Evolutionary conservation across 2,329 filamentous ascomycete species (phyloP).

Genomic region (Gnomoniopsis smithogilvyi): DNA sequence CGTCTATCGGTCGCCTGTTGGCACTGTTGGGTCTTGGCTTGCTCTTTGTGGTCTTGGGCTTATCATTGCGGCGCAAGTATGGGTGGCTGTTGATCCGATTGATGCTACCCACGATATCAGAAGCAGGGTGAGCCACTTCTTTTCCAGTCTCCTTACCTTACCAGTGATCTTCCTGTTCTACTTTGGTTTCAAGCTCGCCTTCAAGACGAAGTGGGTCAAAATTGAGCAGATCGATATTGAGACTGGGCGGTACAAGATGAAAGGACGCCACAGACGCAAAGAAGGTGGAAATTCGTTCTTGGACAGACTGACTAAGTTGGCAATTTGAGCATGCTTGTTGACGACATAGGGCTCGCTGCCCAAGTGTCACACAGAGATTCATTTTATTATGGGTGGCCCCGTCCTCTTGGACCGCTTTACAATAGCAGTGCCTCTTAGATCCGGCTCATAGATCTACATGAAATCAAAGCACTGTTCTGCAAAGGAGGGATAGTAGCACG

Average conservation of each 20-base stretch:
- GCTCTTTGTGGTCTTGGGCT: constrained; percentile 73
- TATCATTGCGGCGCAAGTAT: constrained; percentile 81
- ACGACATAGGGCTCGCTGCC: too few species aligned
- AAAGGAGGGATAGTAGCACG: too few species aligned
- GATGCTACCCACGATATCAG: constrained; percentile 42
- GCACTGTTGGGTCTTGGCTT: constrained; percentile 74
- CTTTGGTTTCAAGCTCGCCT: constrained; percentile 73
- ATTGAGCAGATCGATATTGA: constrained; percentile 78
- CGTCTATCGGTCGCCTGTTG: constrained; percentile 76
- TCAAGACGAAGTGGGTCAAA: constrained; percentile 64
- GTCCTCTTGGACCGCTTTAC: too few species aligned
- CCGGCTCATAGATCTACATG: too few species aligned
- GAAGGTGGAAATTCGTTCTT: too few species aligned
- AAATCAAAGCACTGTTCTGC: too few species aligned
- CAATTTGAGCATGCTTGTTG: too few species aligned
- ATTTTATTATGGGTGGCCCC: too few species aligned
- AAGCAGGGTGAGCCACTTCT: constrained; percentile 62
- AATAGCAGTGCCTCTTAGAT: too few species aligned
- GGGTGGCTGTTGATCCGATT: constrained; percentile 77
- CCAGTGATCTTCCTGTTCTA: constrained; percentile 69
- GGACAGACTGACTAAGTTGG: too few species aligned
- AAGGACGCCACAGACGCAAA: too few species aligned
- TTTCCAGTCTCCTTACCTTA: constrained; percentile 66
- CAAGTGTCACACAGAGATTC: too few species aligned
- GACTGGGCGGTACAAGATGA: constrained; percentile 58